A percentile compares a stretch with the other conserved stretches of the same genome.
These are phyloP conservation scores for Penicillium frequentans DNA, from an alignment of 2,329 filamentous ascomycete genomes.

Conservation along the genomic window DNA sequence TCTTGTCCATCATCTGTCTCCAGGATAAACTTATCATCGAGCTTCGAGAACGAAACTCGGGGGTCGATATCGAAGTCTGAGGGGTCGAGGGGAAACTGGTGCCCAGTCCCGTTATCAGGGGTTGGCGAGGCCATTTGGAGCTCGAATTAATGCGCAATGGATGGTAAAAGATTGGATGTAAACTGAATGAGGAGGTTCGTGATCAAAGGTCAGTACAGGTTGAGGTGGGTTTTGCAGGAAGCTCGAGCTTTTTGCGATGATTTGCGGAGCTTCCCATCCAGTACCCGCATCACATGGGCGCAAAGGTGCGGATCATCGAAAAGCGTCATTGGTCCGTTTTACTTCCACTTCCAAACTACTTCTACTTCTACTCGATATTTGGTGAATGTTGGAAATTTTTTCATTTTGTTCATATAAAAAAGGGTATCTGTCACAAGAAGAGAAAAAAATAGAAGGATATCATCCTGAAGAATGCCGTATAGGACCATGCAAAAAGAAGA, in stretches of 20 bases:
- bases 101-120: slow-evolving; percentile 16
- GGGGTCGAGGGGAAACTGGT: slow-evolving; percentile 55
- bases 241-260: slow-evolving; percentile 7
- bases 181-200: neutral
- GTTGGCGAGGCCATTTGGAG: slow-evolving; percentile 25
- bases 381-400: neutral
- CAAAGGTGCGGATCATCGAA: slow-evolving; percentile 1
- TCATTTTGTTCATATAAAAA: neutral
- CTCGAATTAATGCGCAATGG: neutral
- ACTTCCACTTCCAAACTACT: neutral
- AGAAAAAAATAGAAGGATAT: neutral
- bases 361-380: neutral
- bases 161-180: neutral
- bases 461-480: neutral
- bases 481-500: neutral
- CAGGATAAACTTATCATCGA: slow-evolving; percentile 78
- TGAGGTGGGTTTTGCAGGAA: slow-evolving; percentile 3
- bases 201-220: neutral
- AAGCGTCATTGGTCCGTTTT: neutral
- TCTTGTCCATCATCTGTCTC: slow-evolving; percentile 83
- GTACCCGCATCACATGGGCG: slow-evolving; percentile 10
- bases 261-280: neutral
- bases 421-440: slow-evolving; percentile 14
- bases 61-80: slow-evolving; percentile 73
- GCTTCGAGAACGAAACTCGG: slow-evolving; percentile 82